Conservation (phyloP, 2,329 filamentous ascomycete genomes). For the Dothistroma septosporum region DNA sequence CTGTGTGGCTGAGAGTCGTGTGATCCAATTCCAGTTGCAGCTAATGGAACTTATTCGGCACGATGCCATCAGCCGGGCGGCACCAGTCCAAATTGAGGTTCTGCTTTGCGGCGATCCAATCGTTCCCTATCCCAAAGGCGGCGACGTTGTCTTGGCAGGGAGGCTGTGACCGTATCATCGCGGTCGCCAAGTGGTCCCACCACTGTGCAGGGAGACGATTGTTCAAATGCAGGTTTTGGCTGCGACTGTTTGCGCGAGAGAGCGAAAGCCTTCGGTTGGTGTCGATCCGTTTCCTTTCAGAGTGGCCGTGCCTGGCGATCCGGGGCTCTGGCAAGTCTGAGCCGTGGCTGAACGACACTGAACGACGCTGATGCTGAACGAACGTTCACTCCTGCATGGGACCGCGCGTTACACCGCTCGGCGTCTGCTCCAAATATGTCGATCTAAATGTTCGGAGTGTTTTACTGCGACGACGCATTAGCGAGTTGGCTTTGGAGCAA, state of each 20-base stretch:
- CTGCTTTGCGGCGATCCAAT: not conserved
- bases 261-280: not conserved
- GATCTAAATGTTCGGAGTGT: not conserved
- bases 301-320: not conserved
- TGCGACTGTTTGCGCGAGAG: not conserved
- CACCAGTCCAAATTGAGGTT: not conserved
- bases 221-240: not conserved
- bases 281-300: not conserved
- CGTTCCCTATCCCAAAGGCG: not conserved
- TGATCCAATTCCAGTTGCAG: not conserved
- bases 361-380: not conserved
- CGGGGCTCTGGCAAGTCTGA: not conserved
- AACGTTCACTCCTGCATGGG: not conserved
- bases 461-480: not conserved
- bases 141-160: not conserved
- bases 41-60: not conserved
- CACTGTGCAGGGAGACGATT: not conserved
- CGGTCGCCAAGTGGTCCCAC: not conserved
- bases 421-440: not conserved
- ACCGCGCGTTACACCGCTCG: not conserved
- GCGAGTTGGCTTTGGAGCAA: not conserved
- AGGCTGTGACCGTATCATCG: not conserved
- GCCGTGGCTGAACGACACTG: not conserved
- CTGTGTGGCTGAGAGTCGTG: conserved; percentile 5
- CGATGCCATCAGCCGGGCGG: not conserved